These are phyloP conservation scores for Plantago coronopus DNA, from an alignment of 305 asterid genomes.

Conservation along the genomic window DNA sequence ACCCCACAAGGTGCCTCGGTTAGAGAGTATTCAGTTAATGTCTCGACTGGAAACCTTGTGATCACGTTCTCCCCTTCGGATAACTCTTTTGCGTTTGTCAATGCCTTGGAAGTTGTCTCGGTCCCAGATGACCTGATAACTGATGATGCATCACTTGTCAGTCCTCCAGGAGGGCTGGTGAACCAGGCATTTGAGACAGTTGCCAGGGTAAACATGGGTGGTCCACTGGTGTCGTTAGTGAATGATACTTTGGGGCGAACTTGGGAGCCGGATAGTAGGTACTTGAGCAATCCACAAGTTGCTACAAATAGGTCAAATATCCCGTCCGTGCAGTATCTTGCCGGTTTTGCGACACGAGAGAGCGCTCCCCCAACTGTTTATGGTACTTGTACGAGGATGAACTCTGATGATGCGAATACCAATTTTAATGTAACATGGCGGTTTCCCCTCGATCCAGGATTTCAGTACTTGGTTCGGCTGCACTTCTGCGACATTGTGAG, in stretches of 20 bases:
- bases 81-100: conserved; percentile 2
- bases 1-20: neutral
- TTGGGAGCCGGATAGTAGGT: conserved; percentile 1
- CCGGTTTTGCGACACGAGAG: neutral
- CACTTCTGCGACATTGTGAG: conserved; percentile 12
- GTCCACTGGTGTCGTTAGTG: conserved; percentile 9
- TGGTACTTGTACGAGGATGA: conserved; percentile 4
- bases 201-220: conserved; percentile 13
- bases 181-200: conserved; percentile 3
- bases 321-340: neutral
- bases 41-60: neutral
- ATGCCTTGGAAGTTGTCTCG: conserved; percentile 10
- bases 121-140: neutral
- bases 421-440: conserved; percentile 12
- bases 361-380: conserved; percentile 7
- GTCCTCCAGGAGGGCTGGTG: conserved; percentile 3
- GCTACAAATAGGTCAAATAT: conserved; percentile 6
- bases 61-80: conserved; percentile 1
- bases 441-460: conserved; percentile 5
- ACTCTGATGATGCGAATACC: neutral
- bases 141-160: neutral
- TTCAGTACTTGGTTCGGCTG: conserved; percentile 10
- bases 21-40: conserved; percentile 11
- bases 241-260: conserved; percentile 11
- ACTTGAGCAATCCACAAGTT: neutral